Evolutionary conservation across 169 alveolate species (phyloP), one percentile per base, ranked within the genome.

Genomic region (Plasmodium vivax): DNA sequence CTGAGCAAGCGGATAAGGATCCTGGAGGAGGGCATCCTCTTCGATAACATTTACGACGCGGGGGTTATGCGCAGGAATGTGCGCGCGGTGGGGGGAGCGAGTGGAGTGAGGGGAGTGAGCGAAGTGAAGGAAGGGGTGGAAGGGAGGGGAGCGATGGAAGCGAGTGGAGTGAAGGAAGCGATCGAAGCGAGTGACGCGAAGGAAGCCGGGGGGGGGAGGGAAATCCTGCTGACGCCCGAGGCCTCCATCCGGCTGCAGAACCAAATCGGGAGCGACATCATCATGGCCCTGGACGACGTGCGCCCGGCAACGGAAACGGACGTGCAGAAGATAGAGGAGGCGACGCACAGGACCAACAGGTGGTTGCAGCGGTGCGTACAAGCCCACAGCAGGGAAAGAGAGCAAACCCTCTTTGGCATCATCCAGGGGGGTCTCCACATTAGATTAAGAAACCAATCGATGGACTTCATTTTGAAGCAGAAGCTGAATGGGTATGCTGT

Each of bases 211-310:
- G 27, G 27, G 27, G 38, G 38, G 32, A 27, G 38, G 6, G 54
- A 36, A 92, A 98, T 99, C 97, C 95, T 98, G 68, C 96, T 99
- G 58, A 98, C 99, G 0, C 99, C 99, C 9, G 99, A 99, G 95
- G 97, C 98, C 79, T 98, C 99, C 0, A 98, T 99, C 83, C 96
- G 97, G 72, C 97, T 97, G 12, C 98, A 99, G 96, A 99, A 99
- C 96, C 90, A 97, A 36, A 98, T 99, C 23, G 99, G 99, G 12
- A 98, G 99, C 27, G 99, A 99, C 94, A 98, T 99, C 12, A 98
- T 98, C 95, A 99, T 99, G 99, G 99, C 99, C 73, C 94, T 99
- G 54, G 99, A 99, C 96, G 99, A 99, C 95, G 99, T 99, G 34
- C 98, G 98, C 14, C 92, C 98, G 32, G 96, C 98, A 14, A 73